Evolutionary conservation across 495 filamentous ascomycete genomes (phyloP).

Genomic region (Xylaria intraflava): DNA sequence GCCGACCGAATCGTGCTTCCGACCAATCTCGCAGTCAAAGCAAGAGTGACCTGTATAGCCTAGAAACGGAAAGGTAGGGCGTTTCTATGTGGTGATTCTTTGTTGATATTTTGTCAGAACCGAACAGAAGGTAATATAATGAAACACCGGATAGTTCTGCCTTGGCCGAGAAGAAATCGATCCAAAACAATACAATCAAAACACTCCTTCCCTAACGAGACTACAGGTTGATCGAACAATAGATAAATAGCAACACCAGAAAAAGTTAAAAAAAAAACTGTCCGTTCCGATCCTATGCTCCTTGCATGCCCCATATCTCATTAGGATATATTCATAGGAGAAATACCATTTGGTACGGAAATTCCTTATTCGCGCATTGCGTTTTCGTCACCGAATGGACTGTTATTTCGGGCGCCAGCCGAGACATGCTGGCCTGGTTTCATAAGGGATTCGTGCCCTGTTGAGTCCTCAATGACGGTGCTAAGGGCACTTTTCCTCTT

Average conservation of each 20-base stretch:
- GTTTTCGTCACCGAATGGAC: constrained; percentile 53
- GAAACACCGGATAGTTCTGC: not conserved
- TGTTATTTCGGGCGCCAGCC: constrained; percentile 32
- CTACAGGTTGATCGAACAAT: not conserved
- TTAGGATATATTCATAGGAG: constrained; percentile 20
- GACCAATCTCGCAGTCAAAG: not conserved
- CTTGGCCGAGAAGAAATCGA: constrained; percentile 3
- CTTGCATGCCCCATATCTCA: constrained; percentile 23
- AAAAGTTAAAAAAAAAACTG: not conserved
- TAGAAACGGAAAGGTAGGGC: not conserved
- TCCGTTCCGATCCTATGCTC: constrained; percentile 7
- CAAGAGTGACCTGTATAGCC: not conserved
- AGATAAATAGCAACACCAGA: constrained; percentile 7
- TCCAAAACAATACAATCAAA: not conserved
- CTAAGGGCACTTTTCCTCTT: constrained; percentile 43
- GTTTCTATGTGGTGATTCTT: not conserved
- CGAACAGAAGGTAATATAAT: constrained; percentile 3
- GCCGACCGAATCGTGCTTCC: not conserved
- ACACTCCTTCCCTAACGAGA: not conserved
- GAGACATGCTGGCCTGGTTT: constrained; percentile 13
- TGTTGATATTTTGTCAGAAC: not conserved
- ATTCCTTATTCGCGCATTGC: constrained; percentile 35
- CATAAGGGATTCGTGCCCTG: constrained; percentile 35
- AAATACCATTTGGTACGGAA: not conserved
- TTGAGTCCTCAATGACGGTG: constrained; percentile 47